Evolutionary conservation across 2,329 filamentous ascomycete species (phyloP).

Genomic region (Trichoderma brevicompactum): DNA sequence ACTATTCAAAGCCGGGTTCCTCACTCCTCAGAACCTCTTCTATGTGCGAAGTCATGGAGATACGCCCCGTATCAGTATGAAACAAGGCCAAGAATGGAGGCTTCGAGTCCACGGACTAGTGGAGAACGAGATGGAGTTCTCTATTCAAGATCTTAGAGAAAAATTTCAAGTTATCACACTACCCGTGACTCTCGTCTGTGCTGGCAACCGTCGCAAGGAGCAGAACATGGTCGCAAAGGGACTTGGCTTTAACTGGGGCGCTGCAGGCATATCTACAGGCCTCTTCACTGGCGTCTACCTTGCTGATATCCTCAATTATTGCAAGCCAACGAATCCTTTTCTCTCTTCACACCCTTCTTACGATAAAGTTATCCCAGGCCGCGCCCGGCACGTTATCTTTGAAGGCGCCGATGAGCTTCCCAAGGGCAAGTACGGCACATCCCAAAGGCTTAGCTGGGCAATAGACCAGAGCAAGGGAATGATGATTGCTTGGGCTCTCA

Average conservation of each 20-base stretch:
- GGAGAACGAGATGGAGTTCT: conserved; percentile 72
- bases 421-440: conserved; percentile 64
- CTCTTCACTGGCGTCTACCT: conserved; percentile 81
- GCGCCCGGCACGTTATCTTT: conserved; percentile 84
- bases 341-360: too few species aligned
- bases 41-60: conserved; percentile 89
- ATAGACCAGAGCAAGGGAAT: conserved; percentile 82
- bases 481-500: conserved; percentile 89
- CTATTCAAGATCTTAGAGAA: conserved; percentile 70
- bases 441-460: too few species aligned
- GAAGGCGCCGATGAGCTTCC: conserved; percentile 87
- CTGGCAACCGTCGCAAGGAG: conserved; percentile 89
- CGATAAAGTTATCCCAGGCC: conserved; percentile 41
- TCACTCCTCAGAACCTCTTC: conserved; percentile 85
- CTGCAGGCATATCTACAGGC: conserved; percentile 83
- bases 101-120: conserved; percentile 85
- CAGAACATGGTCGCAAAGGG: conserved; percentile 91
- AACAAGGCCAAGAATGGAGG: conserved; percentile 74
- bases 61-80: conserved; percentile 76
- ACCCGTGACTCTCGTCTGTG: conserved; percentile 87
- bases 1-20: conserved; percentile 80
- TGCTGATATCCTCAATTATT: conserved; percentile 70
- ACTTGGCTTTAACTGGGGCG: conserved; percentile 93
- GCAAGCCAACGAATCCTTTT: conserved; percentile 62
- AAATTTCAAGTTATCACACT: conserved; percentile 83